phyloP scores from a whole-genome alignment of 2,329 filamentous ascomycete genomes.

The Colletotrichum graminicola region DNA sequence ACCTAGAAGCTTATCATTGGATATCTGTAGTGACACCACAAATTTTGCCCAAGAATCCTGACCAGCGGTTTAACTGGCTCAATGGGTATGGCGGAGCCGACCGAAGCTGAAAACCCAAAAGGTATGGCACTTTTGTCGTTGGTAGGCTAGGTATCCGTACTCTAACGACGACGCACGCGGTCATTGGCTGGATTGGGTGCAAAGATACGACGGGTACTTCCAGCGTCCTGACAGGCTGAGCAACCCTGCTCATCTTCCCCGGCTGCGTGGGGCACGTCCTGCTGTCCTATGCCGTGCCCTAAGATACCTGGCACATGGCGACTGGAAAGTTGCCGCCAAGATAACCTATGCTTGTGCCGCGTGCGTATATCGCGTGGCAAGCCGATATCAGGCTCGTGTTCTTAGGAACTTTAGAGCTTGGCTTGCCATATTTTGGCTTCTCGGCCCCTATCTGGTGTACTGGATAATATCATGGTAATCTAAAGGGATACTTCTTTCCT shows the following conservation, averaged over 20 bases:
- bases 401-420: not conserved
- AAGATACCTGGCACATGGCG: not conserved
- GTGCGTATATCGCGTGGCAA: not conserved
- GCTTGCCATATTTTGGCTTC: not conserved
- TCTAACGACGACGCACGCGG: conserved; percentile 29
- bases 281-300: not conserved
- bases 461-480: not conserved
- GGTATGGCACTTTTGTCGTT: conserved; percentile 31
- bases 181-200: conserved; percentile 37
- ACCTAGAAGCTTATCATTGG: conserved; percentile 28
- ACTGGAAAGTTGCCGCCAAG: not conserved
- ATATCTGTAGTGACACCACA: not conserved
- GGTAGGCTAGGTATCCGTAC: conserved; percentile 10
- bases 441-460: conserved; percentile 3
- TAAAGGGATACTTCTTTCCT: too few species aligned
- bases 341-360: not conserved
- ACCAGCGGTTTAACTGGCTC: not conserved
- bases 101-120: conserved; percentile 34
- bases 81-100: conserved; percentile 36
- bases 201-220: conserved; percentile 35
- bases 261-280: conserved; percentile 24
- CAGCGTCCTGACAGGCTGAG: conserved; percentile 15
- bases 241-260: conserved; percentile 27
- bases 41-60: not conserved
- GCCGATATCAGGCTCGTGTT: not conserved